Base-by-base conservation (phyloP, 805 yeast species). In the Candida loeiensis region DNA sequence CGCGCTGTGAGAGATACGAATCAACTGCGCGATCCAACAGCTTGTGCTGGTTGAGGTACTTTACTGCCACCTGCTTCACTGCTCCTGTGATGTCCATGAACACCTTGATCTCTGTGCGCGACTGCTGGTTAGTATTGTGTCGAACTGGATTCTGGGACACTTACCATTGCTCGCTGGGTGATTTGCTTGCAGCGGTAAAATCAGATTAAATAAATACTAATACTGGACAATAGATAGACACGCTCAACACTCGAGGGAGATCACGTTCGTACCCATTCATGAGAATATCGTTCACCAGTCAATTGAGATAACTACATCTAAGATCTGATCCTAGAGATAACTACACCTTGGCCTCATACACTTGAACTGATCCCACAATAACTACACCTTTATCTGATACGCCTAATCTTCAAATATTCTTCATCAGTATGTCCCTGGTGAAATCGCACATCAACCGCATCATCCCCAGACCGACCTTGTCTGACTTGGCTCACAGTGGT, bases 11-110 rank as follows among this genome's bases (percentile, higher is more conserved):
- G 26, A 58, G 53, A 43, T 55, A 66, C 9, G 56, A 56, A 38
- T 63, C 59, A 12, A 67, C 45, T 1, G 74, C 69, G 12, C 33
- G 39, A 16, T 58, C 47, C 16, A 70, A 31, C 36, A 64, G 59
- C 28, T 56, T 50, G 46, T 51, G 41, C 18, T 44, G 44, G 12
- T 62, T 58, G n/a, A 73, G 63, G 40, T 58, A 64, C 31, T 46
- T 47, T 2, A 64, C 59, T 12, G 77, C 76, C 9, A 52, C 59
- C 6, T 59, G 45, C 4, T 53, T 45, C 4, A 56, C 41, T 2
- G 65, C 54, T 4, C 70, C 71, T 7, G 80, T 70, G 34, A 74
- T 16, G 22, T 39, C 42, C 27, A 39, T 34, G 29, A 39, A 39
- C 21, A 17, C 34, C 24, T 28, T 36, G 8, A 19, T 17, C n/a